Base-by-base conservation (phyloP, 164 flowering plant genomes). In the Saururus chinensis region DNA sequence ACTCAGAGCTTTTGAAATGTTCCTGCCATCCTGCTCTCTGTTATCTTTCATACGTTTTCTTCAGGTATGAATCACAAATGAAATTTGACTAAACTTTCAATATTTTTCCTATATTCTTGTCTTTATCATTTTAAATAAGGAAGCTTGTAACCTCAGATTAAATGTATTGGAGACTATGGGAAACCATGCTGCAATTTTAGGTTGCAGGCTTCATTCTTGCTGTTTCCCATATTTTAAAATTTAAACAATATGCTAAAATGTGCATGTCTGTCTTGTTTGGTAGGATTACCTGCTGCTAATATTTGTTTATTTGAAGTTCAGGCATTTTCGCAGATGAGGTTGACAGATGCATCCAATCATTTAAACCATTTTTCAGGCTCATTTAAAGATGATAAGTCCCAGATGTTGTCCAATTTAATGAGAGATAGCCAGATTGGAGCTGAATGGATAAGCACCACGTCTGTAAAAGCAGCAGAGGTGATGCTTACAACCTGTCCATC, bases 301-400 rank as follows among this genome's bases (percentile, higher is more conserved):
- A 23, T 16, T 62, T 52, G 40, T 49, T 21, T 8, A 49, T 64
- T 37, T 53, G 62, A 60, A 57, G 55, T 63, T 17, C 63, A 93
- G 99, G 97, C 97, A 60, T 95, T 91, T 79, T 88, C 97, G 8
- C 99, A 91, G 68, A 95, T 91, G 99, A 91, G 96, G 37, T 75
- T 91, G 19, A 80, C 96, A 60, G 99, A 95, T 71, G 95, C 99
- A 69, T 82, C 91, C 59, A 92, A 93, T 52, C 99, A 95, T 81
- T 71, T 95, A 42, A 89, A 88, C 57, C 89, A 93, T 49, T 95
- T 91, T 67, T 84, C 96, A 61, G 64, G 66, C 35, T 84, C 93
- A 79, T 80, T 88, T 64, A 95, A 84, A 79, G 99, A 95, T 72
- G 96, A 91, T 71, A 67, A 80, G 21, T 35, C 59, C 9, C 77